Percentiles rank a stretch among this genome's conserved stretches.
These are phyloP conservation scores for Metarhizium brunneum DNA, from an alignment of 2,329 filamentous ascomycete species.

Conservation along the genomic window DNA sequence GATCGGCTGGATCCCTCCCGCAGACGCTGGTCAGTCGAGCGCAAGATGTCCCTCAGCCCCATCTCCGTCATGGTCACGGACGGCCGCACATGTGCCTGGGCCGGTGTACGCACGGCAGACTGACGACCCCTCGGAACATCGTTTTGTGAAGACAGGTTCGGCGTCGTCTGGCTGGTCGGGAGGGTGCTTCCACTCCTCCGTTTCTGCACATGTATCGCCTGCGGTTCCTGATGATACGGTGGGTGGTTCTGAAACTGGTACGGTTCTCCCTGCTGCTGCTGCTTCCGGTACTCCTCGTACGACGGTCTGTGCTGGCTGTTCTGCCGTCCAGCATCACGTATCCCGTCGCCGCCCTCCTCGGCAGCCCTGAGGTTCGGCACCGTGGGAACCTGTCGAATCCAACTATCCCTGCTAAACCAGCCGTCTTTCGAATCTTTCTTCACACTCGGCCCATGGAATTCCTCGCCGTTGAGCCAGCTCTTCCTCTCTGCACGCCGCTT, in stretches of 20 bases:
- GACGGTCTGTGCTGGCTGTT: constrained; percentile 1
- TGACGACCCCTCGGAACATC: constrained; percentile 7
- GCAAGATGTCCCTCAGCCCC: constrained; percentile 41
- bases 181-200: background rate
- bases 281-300: constrained; percentile 7
- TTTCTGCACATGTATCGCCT: constrained; percentile 11
- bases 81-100: constrained; percentile 12
- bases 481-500: background rate
- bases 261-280: background rate
- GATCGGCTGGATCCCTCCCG: constrained; percentile 26
- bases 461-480: constrained; percentile 32
- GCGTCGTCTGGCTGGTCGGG: constrained; percentile 12
- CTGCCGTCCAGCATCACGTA: background rate
- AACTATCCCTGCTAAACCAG: constrained; percentile 23
- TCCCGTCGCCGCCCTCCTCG: constrained; percentile 13
- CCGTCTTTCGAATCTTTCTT: constrained; percentile 14
- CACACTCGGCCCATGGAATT: constrained; percentile 37
- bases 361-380: constrained; percentile 23
- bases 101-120: constrained; percentile 3
- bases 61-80: constrained; percentile 31
- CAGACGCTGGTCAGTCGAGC: constrained; percentile 42
- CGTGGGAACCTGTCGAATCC: constrained; percentile 25
- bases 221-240: constrained; percentile 1
- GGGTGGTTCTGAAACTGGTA: background rate
- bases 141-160: constrained; percentile 10